Percentiles rank a stretch among this genome's conserved stretches.
These are phyloP conservation scores for Lactarius deliciosus DNA, from an alignment of 768 basidiomycete genomes.

Conservation along the genomic window DNA sequence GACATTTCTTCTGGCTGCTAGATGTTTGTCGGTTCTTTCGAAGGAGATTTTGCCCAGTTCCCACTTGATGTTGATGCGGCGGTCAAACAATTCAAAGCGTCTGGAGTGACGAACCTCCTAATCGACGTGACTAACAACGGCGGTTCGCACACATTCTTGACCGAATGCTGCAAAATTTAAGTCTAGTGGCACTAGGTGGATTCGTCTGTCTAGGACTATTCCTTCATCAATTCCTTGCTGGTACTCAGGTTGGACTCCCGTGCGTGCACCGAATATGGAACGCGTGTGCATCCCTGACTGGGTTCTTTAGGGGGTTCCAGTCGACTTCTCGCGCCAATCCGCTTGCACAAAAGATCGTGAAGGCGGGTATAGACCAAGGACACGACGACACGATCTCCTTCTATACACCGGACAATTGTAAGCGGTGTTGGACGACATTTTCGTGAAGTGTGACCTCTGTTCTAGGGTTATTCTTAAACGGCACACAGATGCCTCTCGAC, in stretches of 20 bases:
- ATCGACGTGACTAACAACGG: conserved; percentile 64
- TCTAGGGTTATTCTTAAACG: conserved; percentile 37
- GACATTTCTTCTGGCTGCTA: conserved; percentile 30
- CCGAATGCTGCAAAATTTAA: not conserved
- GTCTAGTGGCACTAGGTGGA: conserved; percentile 40
- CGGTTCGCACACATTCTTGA: conserved; percentile 40
- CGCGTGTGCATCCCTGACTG: not conserved
- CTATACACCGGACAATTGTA: conserved; percentile 57
- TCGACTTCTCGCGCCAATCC: conserved; percentile 54
- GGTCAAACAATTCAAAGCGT: conserved; percentile 45
- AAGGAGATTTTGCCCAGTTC: conserved; percentile 49
- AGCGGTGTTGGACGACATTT: conserved; percentile 23
- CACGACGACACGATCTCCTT: conserved; percentile 39
- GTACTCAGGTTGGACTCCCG: conserved; percentile 50
- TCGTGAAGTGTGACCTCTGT: not conserved
- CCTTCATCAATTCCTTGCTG: conserved; percentile 56
- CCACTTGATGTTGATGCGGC: conserved; percentile 50
- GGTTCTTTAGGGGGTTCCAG: conserved; percentile 49
- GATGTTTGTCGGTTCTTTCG: conserved; percentile 65
- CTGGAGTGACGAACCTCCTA: conserved; percentile 51
- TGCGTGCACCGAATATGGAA: conserved; percentile 35
- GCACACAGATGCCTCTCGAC: conserved; percentile 31
- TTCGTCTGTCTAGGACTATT: conserved; percentile 62
- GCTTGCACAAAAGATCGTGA: conserved; percentile 59
- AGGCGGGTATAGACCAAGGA: conserved; percentile 48